phyloP scores from a whole-genome alignment of 768 basidiomycete species.

The Phanerodontia chrysosporium region DNA sequence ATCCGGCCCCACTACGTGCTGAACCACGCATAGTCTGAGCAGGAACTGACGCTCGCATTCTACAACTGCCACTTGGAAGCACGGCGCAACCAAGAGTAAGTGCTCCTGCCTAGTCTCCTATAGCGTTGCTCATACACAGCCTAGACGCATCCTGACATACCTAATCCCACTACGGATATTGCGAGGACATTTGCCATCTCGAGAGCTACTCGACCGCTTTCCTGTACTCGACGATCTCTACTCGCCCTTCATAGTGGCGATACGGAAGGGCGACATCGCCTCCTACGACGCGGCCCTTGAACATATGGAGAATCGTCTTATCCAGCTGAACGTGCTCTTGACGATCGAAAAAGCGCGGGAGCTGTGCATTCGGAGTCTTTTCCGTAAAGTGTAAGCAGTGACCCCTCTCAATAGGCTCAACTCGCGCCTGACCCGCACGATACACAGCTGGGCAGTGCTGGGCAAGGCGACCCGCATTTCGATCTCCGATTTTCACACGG shows the following conservation, averaged over 20 bases:
- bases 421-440: background rate
- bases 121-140: conserved; percentile 5
- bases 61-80: conserved; percentile 73
- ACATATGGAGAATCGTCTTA: conserved; percentile 62
- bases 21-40: conserved; percentile 56
- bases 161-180: conserved; percentile 87
- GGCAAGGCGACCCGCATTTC: conserved; percentile 76
- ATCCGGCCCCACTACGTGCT: background rate
- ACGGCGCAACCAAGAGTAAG: conserved; percentile 80
- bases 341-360: conserved; percentile 87
- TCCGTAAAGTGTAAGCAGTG: conserved; percentile 67
- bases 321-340: conserved; percentile 85
- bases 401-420: background rate
- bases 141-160: conserved; percentile 85
- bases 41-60: conserved; percentile 83
- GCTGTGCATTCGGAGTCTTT: conserved; percentile 77
- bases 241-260: conserved; percentile 75
- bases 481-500: conserved; percentile 75
- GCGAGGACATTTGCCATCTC: conserved; percentile 80
- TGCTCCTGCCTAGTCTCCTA: background rate
- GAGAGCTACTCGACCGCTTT: conserved; percentile 64
- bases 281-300: conserved; percentile 81
- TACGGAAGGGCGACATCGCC: conserved; percentile 70
- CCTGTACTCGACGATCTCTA: conserved; percentile 71
- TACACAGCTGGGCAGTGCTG: conserved; percentile 70